phyloP scores from a whole-genome alignment of 352 stramenopile species.

The Thraustotheca clavata region DNA sequence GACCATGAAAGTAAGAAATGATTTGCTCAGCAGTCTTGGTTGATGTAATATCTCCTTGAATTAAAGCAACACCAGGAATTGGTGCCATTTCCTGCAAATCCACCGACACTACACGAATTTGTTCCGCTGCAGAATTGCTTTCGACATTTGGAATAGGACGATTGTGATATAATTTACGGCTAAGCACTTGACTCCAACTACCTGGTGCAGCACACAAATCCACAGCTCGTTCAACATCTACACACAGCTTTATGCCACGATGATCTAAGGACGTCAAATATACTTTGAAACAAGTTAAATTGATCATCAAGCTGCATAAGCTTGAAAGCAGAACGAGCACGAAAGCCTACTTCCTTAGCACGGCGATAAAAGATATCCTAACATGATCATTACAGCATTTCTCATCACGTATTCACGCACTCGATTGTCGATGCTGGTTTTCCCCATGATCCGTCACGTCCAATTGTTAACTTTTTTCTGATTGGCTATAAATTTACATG shows the following conservation, averaged over 20 bases:
- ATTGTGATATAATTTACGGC: constrained; percentile 73
- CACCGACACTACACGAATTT: constrained; percentile 92
- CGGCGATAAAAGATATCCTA: constrained; percentile 88
- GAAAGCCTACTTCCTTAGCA: constrained; percentile 94
- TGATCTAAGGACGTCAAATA: neutral
- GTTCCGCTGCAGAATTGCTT: constrained; percentile 24
- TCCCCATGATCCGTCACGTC: constrained; percentile 10
- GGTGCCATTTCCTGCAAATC: constrained; percentile 99
- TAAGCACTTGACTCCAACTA: constrained; percentile 97
- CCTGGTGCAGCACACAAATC: constrained; percentile 98
- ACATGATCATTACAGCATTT: neutral
- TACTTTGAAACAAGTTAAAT: constrained; percentile 48
- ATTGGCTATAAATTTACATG: no score
- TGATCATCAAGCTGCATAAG: constrained; percentile 98
- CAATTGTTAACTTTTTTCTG: constrained; percentile 8
- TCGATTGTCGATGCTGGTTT: constrained; percentile 17
- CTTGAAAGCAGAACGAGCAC: constrained; percentile 98
- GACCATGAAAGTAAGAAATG: constrained; percentile 89
- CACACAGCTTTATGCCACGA: neutral
- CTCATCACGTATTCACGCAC: neutral
- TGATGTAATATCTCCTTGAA: constrained; percentile 96
- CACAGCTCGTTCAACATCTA: constrained; percentile 87
- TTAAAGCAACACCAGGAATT: constrained; percentile 91
- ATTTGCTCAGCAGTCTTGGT: constrained; percentile 94
- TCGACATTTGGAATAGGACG: constrained; percentile 23